Evolutionary conservation across 108 stramenopile species (phyloP).

Genomic region (Conticribra guillardii): DNA sequence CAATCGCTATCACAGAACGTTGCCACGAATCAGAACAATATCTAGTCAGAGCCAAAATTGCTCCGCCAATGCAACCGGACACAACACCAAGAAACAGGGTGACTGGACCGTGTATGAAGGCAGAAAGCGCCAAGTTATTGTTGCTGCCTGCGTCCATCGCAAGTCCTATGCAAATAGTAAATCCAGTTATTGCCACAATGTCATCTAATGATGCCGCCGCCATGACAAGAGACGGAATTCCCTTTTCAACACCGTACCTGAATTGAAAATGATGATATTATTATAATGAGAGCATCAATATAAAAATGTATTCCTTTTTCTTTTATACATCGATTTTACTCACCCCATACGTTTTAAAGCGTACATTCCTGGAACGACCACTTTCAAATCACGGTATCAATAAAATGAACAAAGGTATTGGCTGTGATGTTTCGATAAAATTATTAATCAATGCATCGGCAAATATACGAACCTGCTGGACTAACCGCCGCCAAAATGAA

Average conservation of each 20-base stretch:
- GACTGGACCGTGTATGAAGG: constrained; percentile 36
- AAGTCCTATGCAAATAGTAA: constrained; percentile 47
- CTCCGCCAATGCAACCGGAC: constrained; percentile 14
- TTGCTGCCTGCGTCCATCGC: constrained; percentile 18
- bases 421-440: too few relatives aligned
- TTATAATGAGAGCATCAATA: too few relatives aligned
- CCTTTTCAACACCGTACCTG: constrained; percentile 48
- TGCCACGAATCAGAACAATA: constrained; percentile 26
- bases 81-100: constrained; percentile 30
- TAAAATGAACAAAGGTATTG: too few relatives aligned
- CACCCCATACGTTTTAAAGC: constrained; percentile 31
- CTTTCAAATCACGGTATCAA: not conserved
- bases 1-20: constrained; percentile 9
- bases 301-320: too few relatives aligned
- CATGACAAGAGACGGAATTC: constrained; percentile 57
- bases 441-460: too few relatives aligned
- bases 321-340: too few relatives aligned
- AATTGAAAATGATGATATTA: too few relatives aligned
- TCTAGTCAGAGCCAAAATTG: not conserved
- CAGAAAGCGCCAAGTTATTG: constrained; percentile 6
- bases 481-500: constrained; percentile 53
- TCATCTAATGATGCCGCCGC: constrained; percentile 60
- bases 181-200: constrained; percentile 48
- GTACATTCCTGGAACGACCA: constrained; percentile 49
- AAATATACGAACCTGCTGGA: constrained; percentile 32